A percentile compares a stretch with the other conserved stretches of the same genome.
These are phyloP conservation scores for Orychophragmus violaceus DNA, from an alignment of 345 rosid genomes.

Conservation along the genomic window DNA sequence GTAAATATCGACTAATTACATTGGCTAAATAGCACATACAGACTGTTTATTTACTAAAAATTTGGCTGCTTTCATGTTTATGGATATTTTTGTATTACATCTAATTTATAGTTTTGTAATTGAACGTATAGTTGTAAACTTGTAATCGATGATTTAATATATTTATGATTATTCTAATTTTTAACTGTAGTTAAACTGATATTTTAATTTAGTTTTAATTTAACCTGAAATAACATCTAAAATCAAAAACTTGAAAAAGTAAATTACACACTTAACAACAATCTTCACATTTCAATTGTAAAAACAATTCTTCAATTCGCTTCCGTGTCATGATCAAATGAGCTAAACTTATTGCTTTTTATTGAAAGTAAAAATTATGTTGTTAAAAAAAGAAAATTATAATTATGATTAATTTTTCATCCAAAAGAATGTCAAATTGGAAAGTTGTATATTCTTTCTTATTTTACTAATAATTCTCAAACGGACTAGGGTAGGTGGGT, in stretches of 20 bases:
- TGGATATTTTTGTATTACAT: background rate
- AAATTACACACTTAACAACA: background rate
- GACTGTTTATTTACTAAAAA: background rate
- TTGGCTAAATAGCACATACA: background rate
- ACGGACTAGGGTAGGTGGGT: constrained; percentile 13
- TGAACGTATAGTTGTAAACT: background rate
- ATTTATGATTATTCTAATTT: background rate
- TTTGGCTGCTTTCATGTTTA: background rate
- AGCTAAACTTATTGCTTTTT: background rate
- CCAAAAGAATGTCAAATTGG: constrained; percentile 11
- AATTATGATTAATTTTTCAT: background rate
- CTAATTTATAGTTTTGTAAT: background rate
- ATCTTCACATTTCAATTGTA: background rate
- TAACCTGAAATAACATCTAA: background rate
- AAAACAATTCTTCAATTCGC: background rate
- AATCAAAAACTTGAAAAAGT: background rate
- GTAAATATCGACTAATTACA: background rate
- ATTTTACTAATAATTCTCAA: constrained; percentile 12
- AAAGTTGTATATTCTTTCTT: constrained; percentile 21
- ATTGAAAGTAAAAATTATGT: too few relatives aligned
- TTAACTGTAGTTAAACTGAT: background rate
- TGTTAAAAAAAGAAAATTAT: too few relatives aligned
- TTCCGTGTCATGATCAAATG: background rate
- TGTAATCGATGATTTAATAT: background rate
- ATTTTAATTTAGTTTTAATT: background rate